These are phyloP conservation scores for Funneliformis caledonium DNA, from an alignment of 371 early-diverging fungal species.

Conservation along the genomic window DNA sequence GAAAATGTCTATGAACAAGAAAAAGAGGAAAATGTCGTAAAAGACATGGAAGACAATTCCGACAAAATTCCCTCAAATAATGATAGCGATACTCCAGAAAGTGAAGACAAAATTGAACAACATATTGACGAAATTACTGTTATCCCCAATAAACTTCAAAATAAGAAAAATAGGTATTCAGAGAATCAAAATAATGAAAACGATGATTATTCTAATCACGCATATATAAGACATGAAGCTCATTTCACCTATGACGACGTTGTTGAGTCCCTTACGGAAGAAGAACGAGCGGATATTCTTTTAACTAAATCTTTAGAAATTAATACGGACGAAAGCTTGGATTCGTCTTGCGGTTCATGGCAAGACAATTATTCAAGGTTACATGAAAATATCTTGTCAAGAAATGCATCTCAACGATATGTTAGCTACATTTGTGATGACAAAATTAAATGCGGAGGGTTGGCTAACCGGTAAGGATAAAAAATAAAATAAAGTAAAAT, in stretches of 20 bases:
- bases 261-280: background rate
- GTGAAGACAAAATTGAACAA: background rate
- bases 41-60: background rate
- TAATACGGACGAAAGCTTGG: constrained; percentile 10
- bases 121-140: background rate
- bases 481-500: no score
- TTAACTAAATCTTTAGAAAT: background rate
- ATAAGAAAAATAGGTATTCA: background rate
- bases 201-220: background rate
- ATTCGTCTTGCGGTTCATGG: constrained; percentile 25
- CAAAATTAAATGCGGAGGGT: constrained; percentile 15
- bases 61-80: background rate
- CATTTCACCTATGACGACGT: constrained; percentile 17
- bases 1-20: background rate
- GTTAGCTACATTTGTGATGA: constrained; percentile 26
- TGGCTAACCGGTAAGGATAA: constrained; percentile 19
- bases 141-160: background rate
- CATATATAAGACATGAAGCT: background rate
- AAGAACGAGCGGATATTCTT: constrained; percentile 5
- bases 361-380: constrained; percentile 17
- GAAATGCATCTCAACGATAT: constrained; percentile 3
- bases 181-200: background rate
- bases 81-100: background rate
- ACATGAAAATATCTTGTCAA: constrained; percentile 10
- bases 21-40: background rate